A percentile compares a stretch with the other conserved stretches of the same genome.
phyloP scores from a whole-genome alignment of 179 eudicot species.

The Spinacia oleracea region DNA sequence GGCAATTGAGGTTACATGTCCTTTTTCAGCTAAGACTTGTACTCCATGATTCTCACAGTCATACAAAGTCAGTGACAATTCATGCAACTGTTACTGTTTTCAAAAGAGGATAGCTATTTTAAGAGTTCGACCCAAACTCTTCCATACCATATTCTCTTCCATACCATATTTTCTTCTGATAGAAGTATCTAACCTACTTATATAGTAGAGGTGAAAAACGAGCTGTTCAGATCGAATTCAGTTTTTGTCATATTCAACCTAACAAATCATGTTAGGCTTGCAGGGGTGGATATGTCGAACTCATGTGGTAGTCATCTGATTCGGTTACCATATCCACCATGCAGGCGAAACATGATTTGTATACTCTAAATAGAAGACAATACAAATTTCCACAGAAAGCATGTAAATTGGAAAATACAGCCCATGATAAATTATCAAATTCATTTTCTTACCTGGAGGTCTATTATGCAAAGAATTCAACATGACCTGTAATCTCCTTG shows the following conservation, averaged over 20 bases:
- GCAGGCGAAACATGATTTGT: too few species aligned
- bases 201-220: not conserved
- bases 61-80: not conserved
- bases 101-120: not conserved
- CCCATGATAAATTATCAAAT: not conserved
- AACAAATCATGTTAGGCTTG: slow-evolving; percentile 23
- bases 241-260: not conserved
- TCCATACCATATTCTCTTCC: not conserved
- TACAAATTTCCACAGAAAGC: not conserved
- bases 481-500: too few species aligned
- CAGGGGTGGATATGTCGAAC: too few species aligned
- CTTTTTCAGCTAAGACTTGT: slow-evolving; percentile 9
- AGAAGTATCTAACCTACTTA: not conserved
- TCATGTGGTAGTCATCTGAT: too few species aligned
- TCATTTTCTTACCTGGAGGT: not conserved
- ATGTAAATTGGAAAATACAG: not conserved
- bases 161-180: not conserved
- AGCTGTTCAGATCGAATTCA: not conserved
- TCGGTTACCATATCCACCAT: too few species aligned
- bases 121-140: not conserved
- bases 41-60: slow-evolving; percentile 1
- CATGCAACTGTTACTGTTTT: not conserved
- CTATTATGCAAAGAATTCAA: not conserved
- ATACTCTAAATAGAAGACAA: not conserved
- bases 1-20: too few species aligned